Evolutionary conservation across 192 early-diverging fungal species (phyloP), one percentile per base, ranked within the genome.

Genomic region (Kappamyces sp.): DNA sequence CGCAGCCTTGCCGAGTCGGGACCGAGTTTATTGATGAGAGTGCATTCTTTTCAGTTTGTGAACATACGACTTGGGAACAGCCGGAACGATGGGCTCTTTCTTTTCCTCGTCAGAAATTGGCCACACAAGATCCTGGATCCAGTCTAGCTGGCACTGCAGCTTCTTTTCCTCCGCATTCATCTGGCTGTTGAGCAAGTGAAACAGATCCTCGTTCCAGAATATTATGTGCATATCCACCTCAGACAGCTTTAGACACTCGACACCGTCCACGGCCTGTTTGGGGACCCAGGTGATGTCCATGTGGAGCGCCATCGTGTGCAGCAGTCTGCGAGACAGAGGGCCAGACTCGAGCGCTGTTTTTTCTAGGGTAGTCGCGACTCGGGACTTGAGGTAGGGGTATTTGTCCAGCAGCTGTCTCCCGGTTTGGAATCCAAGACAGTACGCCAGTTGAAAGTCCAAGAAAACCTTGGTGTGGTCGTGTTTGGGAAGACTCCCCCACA

Each of bases 371-470:
- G 65, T 74, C 12, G 73, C 74, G 2, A 82, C 74, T n/a, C 74
- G 66, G 3, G 55, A 41, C 3, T 13, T 8, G 8, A 78, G 44
- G 13, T 39, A 3, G 6, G 73, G 79, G 53, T 66, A 67, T 52
- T 42, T 40, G 4, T 78, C 74, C 23, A 76, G 50, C 1, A 78
- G 61, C 13, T 66, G 68, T 8, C 69, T 62, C 6, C 71, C 71
- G 37, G 66, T 65, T 38, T 63, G 47, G 47, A 64, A 50, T 3
- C 76, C 76, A 35, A 78, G 57, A 40, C 67, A 65, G 2, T 74
- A 64, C 12, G 67, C 75, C 7, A 82, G 42, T 58, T 82, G 79
- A 34, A 77, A 52, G 57, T 82, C 79, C 10, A 73, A 41, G 34
- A 77, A 43, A 8, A 50, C 44, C 7, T 50, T 39, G 58, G 39